phyloP scores from a whole-genome alignment of 164 flowering plant species.

The Dillenia suffruticosa region DNA sequence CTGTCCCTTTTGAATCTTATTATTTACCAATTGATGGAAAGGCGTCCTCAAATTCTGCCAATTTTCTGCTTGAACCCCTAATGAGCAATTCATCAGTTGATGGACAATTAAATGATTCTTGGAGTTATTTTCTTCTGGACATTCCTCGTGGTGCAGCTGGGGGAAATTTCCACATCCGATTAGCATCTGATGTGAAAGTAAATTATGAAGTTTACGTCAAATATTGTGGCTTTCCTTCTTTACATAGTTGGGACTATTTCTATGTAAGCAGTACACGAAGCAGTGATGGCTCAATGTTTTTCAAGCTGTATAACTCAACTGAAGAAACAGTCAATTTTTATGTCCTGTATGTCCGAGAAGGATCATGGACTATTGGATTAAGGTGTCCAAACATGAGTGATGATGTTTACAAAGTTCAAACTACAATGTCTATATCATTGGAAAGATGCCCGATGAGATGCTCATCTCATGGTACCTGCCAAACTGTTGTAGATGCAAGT shows the following conservation, averaged over 20 bases:
- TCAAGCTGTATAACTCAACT: slow-evolving; percentile 56
- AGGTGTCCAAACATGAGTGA: slow-evolving; percentile 28
- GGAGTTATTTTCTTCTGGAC: slow-evolving; percentile 83
- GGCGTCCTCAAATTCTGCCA: slow-evolving; percentile 29
- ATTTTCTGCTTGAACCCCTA: slow-evolving; percentile 66
- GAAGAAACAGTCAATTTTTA: slow-evolving; percentile 52
- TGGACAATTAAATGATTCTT: slow-evolving; percentile 25
- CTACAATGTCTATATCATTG: slow-evolving; percentile 56
- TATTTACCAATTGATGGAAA: slow-evolving; percentile 53
- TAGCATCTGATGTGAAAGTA: slow-evolving; percentile 41
- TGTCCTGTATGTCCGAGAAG: slow-evolving; percentile 74
- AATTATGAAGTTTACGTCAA: slow-evolving; percentile 65
- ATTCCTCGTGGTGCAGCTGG: slow-evolving; percentile 88
- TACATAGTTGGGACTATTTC: slow-evolving; percentile 63
- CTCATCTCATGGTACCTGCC: slow-evolving; percentile 71
- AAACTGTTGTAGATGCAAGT: slow-evolving; percentile 51
- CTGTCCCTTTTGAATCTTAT: slow-evolving; percentile 52
- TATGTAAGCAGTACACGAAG: slow-evolving; percentile 54
- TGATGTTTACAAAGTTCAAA: slow-evolving; percentile 21
- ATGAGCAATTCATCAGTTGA: slow-evolving; percentile 49
- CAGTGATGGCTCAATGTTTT: slow-evolving; percentile 59
- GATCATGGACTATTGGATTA: slow-evolving; percentile 80
- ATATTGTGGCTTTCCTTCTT: slow-evolving; percentile 75
- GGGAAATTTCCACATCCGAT: slow-evolving; percentile 58
- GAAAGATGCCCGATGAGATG: slow-evolving; percentile 85